Conservation (phyloP, 495 filamentous ascomycete species). For the Penicillium daleae region DNA sequence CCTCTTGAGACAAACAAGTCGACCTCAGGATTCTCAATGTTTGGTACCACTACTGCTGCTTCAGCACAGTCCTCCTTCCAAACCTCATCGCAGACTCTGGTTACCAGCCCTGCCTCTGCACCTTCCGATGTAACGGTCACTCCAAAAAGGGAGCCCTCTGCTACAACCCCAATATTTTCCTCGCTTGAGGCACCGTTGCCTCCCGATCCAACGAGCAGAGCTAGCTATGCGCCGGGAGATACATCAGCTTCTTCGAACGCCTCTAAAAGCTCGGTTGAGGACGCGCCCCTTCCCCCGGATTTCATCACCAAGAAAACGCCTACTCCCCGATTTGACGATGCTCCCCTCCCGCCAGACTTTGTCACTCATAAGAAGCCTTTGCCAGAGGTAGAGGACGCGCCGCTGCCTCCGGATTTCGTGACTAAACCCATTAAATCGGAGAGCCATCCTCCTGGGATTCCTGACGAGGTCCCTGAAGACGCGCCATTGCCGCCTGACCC, state of each 20-base stretch:
- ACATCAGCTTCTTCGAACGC: constrained; percentile 69
- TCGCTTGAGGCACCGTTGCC: constrained; percentile 64
- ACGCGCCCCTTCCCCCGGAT: constrained; percentile 41
- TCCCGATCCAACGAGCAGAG: constrained; percentile 75
- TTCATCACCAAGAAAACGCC: constrained; percentile 22
- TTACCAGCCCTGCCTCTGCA: constrained; percentile 37
- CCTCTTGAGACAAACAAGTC: constrained; percentile 40
- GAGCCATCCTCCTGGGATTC: constrained; percentile 26
- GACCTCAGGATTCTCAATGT: constrained; percentile 40
- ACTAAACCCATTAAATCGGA: constrained; percentile 25
- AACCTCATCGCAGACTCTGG: constrained; percentile 27
- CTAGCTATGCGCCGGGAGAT: constrained; percentile 64
- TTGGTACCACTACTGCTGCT: constrained; percentile 30
- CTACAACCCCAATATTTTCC: constrained; percentile 30
- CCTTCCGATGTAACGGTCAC: constrained; percentile 46
- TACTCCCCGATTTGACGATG: constrained; percentile 13
- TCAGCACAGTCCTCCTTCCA: constrained; percentile 3
- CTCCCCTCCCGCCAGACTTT: constrained; percentile 21
- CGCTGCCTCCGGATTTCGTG: constrained; percentile 39
- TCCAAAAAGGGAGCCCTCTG: constrained; percentile 28
- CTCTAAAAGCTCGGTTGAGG: constrained; percentile 52
- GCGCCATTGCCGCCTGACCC: constrained; percentile 56
- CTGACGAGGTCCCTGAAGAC: constrained; percentile 52
- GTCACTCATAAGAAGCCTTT: constrained; percentile 45
- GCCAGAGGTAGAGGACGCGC: constrained; percentile 30